Base-by-base conservation (phyloP, 75 land plant genomes). In the Adiantum capillusveneris region DNA sequence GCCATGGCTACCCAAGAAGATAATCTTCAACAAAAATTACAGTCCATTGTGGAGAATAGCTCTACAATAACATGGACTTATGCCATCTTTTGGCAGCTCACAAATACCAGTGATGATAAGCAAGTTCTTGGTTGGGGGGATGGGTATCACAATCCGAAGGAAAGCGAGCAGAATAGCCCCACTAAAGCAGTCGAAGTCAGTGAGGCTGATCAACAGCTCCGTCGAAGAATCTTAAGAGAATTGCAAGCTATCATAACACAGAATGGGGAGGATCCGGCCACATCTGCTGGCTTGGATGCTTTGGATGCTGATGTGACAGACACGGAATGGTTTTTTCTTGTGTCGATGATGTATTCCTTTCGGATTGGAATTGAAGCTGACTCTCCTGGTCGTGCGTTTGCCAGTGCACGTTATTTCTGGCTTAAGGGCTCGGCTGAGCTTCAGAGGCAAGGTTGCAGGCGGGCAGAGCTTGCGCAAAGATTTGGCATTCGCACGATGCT, bases 1-100 rank as follows among this genome's bases (percentile, higher is more conserved):
- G 48, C 25, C 12, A 16, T 44, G 50, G 61, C 43, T 24, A 19
- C 55, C 9, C 41, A 50, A 19, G 70, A 68, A 52, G 59, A 61
- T 2, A 53, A 25, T 25, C 34, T 68, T 51, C 64, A 57, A 62
- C 63, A 51, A 25, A 18, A 37, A 22, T 24, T 68, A 63, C 76
- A 76, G 22, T 79, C 71, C 60, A 86, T 89, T 22, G 95, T 89
- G 44, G 95, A 89, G 19, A 6, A 6, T 21, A 18, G 18, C 50
- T 21, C 18, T 18, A 44, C 56, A 14, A 49, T 41, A 25, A 72
- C 71, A 59, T 90, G 96, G 96, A 79, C 75, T 6, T 85, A 83
- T 50, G 87, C 86, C 0, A 85, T 90, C 39, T 83, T 85, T 50
- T 90, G 96, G 96, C 96, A 85, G 60, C 56, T 90, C 65, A 85